These are phyloP conservation scores for Colletotrichum sp. DNA, from an alignment of 2,329 filamentous ascomycete species.

Conservation along the genomic window DNA sequence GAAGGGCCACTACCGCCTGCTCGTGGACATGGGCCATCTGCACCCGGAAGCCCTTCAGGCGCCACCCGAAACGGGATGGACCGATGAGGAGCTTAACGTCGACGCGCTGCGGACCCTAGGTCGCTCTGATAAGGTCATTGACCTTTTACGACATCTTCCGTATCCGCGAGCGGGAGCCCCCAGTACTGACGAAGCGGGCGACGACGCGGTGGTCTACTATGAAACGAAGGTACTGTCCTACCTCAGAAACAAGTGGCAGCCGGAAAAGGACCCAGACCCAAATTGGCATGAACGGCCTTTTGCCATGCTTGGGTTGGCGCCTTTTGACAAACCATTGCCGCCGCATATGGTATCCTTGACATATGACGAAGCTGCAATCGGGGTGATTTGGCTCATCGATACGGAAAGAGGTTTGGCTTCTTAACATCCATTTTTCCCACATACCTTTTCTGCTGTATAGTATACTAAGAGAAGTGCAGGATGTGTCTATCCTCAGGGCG, in stretches of 20 bases:
- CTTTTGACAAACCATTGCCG: neutral
- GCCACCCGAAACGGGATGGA: constrained; percentile 1
- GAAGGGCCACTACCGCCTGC: constrained; percentile 3
- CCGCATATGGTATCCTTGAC: neutral
- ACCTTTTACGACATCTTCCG: constrained; percentile 7
- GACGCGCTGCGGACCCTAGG: neutral
- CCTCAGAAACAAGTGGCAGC: neutral
- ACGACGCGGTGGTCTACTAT: neutral
- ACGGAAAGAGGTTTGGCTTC: neutral
- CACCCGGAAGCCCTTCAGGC: neutral
- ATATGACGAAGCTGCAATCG: neutral
- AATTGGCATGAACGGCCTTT: neutral
- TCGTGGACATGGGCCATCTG: constrained; percentile 8
- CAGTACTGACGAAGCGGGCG: neutral
- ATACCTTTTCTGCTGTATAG: neutral
- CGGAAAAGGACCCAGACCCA: neutral
- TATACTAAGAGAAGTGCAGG: neutral
- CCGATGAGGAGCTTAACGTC: neutral
- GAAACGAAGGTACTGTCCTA: neutral
- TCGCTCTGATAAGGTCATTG: constrained; percentile 1
- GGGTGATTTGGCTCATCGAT: constrained; percentile 1
- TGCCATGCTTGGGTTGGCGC: neutral
- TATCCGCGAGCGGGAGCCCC: neutral
- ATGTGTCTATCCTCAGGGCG: constrained; percentile 1
- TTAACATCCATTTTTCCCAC: too few species aligned